Evolutionary conservation across 2,329 filamentous ascomycete species (phyloP).

Genomic region (Pseudocercospora eumusae): DNA sequence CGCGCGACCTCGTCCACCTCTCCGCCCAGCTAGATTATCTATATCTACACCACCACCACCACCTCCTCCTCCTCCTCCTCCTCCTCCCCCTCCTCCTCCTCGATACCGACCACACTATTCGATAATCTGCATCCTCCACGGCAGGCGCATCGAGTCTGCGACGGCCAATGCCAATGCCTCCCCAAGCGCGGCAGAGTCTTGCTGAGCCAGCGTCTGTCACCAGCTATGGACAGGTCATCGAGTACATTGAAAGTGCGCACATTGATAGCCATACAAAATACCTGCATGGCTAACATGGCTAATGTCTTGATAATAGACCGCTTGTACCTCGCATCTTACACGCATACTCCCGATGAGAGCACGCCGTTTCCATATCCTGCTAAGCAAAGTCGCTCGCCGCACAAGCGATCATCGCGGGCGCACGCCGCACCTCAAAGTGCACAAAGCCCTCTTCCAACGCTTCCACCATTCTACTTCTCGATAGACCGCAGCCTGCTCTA

Average conservation of each 20-base stretch:
- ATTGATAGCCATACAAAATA: constrained; percentile 24
- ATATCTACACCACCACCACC: not conserved
- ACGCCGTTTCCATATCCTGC: constrained; percentile 83
- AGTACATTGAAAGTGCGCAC: constrained; percentile 83
- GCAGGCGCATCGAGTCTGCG: constrained; percentile 12
- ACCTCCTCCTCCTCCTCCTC: not conserved
- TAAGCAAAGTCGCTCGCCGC: constrained; percentile 64
- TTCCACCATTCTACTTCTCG: constrained; percentile 87
- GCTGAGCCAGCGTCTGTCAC: constrained; percentile 40
- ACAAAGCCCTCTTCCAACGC: constrained; percentile 45
- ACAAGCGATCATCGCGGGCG: constrained; percentile 70
- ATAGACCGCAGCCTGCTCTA: constrained; percentile 83
- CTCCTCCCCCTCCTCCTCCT: too few species aligned
- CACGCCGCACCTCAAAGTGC: constrained; percentile 59
- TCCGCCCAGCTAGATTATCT: not conserved
- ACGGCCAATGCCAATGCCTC: constrained; percentile 36
- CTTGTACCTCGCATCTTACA: constrained; percentile 90
- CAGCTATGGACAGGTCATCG: constrained; percentile 84
- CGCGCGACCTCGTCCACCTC: constrained; percentile 3
- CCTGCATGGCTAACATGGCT: constrained; percentile 33
- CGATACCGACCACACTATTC: not conserved
- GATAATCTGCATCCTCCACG: not conserved
- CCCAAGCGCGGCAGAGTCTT: constrained; percentile 30
- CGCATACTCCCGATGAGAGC: constrained; percentile 73
- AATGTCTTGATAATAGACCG: constrained; percentile 67